Conservation (phyloP, 2,329 filamentous ascomycete genomes). For the Fusarium sp. region DNA sequence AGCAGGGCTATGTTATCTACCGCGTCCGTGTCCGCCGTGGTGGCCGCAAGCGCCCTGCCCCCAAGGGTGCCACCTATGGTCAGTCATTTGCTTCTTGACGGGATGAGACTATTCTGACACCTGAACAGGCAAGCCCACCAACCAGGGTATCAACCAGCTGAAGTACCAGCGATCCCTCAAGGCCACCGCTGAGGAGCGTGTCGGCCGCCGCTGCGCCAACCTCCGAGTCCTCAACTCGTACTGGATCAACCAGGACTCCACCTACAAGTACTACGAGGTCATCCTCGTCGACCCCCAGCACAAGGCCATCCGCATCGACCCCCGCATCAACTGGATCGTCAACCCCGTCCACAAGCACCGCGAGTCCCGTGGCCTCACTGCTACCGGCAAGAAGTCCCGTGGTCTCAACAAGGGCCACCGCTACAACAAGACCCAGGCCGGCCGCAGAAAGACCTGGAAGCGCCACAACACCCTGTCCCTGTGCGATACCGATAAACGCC, state of each 20-base stretch:
- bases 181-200: constrained; percentile 99
- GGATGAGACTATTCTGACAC: constrained; percentile 32
- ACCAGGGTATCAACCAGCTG: constrained; percentile 99
- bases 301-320: constrained; percentile 99
- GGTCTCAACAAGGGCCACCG: constrained; percentile 99
- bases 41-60: constrained; percentile 96
- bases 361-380: constrained; percentile 95
- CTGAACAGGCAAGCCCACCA: constrained; percentile 94
- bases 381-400: constrained; percentile 99
- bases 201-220: constrained; percentile 98
- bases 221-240: constrained; percentile 99
- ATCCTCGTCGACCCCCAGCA: constrained; percentile 99
- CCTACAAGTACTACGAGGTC: constrained; percentile 99
- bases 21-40: constrained; percentile 97
- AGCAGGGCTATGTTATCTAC: constrained; percentile 99
- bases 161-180: constrained; percentile 99
- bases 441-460: constrained; percentile 99
- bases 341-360: constrained; percentile 99
- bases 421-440: constrained; percentile 98
- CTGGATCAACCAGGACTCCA: constrained; percentile 99
- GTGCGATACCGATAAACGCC: constrained; percentile 89
- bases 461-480: constrained; percentile 99
- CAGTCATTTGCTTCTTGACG: constrained; percentile 54
- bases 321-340: constrained; percentile 99
- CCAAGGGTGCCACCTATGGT: constrained; percentile 99